phyloP scores from a whole-genome alignment of 371 early-diverging fungal species.

The Mortierella polycephala region DNA sequence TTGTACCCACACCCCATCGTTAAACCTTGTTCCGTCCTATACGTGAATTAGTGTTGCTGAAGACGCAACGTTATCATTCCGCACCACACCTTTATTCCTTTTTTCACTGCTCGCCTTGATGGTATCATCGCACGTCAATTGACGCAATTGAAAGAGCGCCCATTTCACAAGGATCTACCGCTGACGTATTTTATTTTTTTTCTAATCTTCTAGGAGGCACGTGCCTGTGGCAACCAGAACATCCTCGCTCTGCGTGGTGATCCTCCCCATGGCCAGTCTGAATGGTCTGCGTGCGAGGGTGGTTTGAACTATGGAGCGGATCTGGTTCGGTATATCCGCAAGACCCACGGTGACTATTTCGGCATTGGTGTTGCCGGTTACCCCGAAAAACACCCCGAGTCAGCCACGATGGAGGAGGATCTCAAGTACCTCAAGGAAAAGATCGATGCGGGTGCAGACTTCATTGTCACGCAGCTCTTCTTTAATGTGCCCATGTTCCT shows the following conservation, averaged over 20 bases:
- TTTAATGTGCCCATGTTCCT: slow-evolving; percentile 90
- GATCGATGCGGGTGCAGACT: slow-evolving; percentile 92
- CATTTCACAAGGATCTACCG: neutral
- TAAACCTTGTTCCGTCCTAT: no score
- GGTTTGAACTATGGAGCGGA: slow-evolving; percentile 89
- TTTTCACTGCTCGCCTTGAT: no score
- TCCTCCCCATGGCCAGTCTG: slow-evolving; percentile 86
- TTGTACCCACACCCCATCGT: no score
- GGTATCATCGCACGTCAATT: no score
- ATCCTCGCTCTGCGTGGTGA: slow-evolving; percentile 96
- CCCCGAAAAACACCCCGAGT: slow-evolving; percentile 91
- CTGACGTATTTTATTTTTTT: neutral
- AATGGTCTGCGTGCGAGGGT: slow-evolving; percentile 82
- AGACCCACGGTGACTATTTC: slow-evolving; percentile 93
- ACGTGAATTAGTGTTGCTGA: no score
- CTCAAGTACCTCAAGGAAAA: slow-evolving; percentile 84
- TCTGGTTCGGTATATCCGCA: slow-evolving; percentile 88
- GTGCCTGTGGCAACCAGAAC: slow-evolving; percentile 93
- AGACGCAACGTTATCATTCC: no score
- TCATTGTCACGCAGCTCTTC: slow-evolving; percentile 94
- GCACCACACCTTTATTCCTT: no score
- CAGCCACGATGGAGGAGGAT: slow-evolving; percentile 78
- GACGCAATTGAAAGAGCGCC: no score
- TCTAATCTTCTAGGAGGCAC: slow-evolving; percentile 73
- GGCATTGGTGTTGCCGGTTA: slow-evolving; percentile 96